Conservation (phyloP, 2,329 filamentous ascomycete species). For the Juglanconis oblonga region DNA sequence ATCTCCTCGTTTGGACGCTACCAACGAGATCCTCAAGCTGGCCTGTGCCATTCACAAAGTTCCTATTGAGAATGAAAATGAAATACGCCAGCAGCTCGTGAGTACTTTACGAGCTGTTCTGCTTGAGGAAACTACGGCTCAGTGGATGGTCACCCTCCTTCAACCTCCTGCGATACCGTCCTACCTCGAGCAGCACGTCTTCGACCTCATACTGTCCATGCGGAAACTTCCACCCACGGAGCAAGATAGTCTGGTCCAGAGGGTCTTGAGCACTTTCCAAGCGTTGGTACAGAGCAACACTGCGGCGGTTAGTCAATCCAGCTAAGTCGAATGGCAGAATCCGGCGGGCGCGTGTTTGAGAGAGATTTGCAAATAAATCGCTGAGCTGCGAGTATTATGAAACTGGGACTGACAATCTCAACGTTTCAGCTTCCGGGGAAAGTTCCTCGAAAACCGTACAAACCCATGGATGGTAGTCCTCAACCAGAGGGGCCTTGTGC, state of each 20-base stretch:
- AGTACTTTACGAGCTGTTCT: background rate
- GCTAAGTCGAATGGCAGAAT: too few relatives aligned
- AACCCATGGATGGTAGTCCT: too few relatives aligned
- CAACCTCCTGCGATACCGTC: background rate
- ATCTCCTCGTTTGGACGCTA: background rate
- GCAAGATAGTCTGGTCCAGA: background rate
- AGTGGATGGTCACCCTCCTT: background rate
- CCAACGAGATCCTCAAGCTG: background rate
- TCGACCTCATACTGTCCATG: background rate
- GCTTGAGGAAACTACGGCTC: background rate
- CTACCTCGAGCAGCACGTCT: background rate
- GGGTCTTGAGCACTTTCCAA: background rate
- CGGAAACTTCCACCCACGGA: background rate
- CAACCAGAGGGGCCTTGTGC: too few relatives aligned
- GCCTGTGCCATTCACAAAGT: background rate
- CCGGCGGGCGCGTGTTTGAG: too few relatives aligned
- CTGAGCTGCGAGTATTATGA: too few relatives aligned
- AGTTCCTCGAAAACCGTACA: too few relatives aligned
- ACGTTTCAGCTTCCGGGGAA: too few relatives aligned
- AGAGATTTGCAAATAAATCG: too few relatives aligned
- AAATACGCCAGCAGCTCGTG: background rate
- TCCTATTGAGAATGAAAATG: background rate
- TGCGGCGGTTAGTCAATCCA: too few relatives aligned
- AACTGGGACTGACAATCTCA: too few relatives aligned
- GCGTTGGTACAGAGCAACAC: background rate